Evolutionary conservation across 2,329 filamentous ascomycete species (phyloP).

Genomic region (Neopestalotiopsis sp.): DNA sequence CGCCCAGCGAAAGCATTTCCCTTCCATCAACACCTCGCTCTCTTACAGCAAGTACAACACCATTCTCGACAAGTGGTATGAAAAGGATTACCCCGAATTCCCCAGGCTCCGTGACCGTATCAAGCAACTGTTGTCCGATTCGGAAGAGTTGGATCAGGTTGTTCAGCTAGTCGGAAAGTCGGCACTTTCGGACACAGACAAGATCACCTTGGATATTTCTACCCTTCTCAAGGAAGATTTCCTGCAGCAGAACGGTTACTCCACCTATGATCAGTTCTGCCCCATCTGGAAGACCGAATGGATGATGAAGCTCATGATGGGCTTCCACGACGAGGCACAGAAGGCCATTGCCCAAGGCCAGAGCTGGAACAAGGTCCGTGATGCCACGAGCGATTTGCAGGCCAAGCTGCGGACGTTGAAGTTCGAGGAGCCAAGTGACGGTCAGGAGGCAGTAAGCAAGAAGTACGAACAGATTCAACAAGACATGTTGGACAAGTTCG

Average conservation of each 20-base stretch:
- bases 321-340: constrained; percentile 95
- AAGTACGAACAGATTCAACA: constrained; percentile 96
- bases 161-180: constrained; percentile 98
- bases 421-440: constrained; percentile 90
- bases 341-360: constrained; percentile 92
- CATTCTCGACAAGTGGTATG: constrained; percentile 90
- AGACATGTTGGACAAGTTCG: constrained; percentile 96
- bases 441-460: constrained; percentile 79
- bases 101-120: constrained; percentile 90
- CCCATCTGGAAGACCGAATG: constrained; percentile 99
- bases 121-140: constrained; percentile 90
- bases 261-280: constrained; percentile 98
- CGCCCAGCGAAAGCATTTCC: constrained; percentile 98
- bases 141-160: constrained; percentile 97
- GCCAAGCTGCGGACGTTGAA: constrained; percentile 88
- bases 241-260: constrained; percentile 98
- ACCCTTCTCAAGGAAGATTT: constrained; percentile 97
- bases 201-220: constrained; percentile 95
- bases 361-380: constrained; percentile 90
- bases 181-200: constrained; percentile 92
- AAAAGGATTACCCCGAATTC: constrained; percentile 93
- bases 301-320: constrained; percentile 99
- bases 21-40: constrained; percentile 91
- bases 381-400: constrained; percentile 88
- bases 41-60: constrained; percentile 97